Base-by-base conservation (phyloP, 345 rosid species). In the Dimocarpus longan region DNA sequence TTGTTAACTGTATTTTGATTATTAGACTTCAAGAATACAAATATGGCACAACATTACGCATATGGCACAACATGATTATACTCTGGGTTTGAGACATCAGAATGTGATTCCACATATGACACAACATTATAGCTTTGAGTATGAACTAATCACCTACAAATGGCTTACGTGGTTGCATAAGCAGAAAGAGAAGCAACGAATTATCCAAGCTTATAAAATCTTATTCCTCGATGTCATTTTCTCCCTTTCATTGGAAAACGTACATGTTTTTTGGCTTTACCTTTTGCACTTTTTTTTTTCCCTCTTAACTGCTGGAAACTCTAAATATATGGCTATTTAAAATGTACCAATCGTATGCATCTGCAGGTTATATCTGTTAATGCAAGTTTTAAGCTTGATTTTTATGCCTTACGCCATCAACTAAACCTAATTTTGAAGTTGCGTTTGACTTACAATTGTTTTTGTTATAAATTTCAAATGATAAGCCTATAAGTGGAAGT, bases 151-250 rank as follows among this genome's bases (percentile, higher is more conserved):
- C 82, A 96, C 99, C 59, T 96, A 94, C 84, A 94, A 94, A 85
- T 96, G 99, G 99, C 98, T 98, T 65, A 83, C 98, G 32, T 94
- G 99, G 98, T 88, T 96, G 82, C 99, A 94, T 82, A 96, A 96
- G 87, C 99, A 94, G 90, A 96, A 91, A 81, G 99, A 96, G 86
- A 96, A 96, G 82, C 99, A 94, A 80, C 85, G 99, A 84, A 93
- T 96, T 75, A 94, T 94, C 68, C 94, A 98, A 98, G 99, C 99
- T 13, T 96, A 94, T 81, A 96, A 96, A 84, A 96, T 96, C 75
- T 87, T 96, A 83, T 94, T 96, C 87, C 98, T 96, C 74, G 99
- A 96, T 75, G 99, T 96, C 77, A 94, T 96, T 79, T 96, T 96
- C 83, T 26, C 28, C 28, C 28, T 32, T 63, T 6, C n/a, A n/a